Evolutionary conservation across 179 eudicot genomes (phyloP).

Genomic region (Beta lomatogona): DNA sequence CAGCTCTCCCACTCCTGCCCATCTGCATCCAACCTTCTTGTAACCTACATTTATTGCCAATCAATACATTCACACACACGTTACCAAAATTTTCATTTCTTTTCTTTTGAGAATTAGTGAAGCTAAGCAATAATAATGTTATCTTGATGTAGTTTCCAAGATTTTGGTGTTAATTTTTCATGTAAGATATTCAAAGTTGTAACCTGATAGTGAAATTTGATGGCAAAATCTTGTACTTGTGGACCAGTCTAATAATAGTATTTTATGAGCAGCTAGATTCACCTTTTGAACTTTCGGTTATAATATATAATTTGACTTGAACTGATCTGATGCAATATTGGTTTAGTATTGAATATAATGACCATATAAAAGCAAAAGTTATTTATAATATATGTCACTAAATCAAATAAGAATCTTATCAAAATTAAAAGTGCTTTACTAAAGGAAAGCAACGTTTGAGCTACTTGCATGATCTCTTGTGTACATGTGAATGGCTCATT

Average conservation of each 20-base stretch:
- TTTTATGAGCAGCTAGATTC: too few relatives aligned
- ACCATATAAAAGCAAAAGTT: not conserved
- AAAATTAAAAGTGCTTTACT: slow-evolving; percentile 7
- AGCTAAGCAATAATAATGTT: too few relatives aligned
- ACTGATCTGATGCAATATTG: not conserved
- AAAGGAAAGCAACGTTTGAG: slow-evolving; percentile 26
- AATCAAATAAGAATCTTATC: slow-evolving; percentile 20
- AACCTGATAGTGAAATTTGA: not conserved
- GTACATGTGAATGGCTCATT: slow-evolving; percentile 15
- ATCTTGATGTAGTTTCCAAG: not conserved
- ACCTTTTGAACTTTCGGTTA: not conserved
- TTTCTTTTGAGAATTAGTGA: too few relatives aligned
- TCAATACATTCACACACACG: not conserved
- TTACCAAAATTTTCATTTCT: not conserved
- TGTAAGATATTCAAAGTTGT: too few relatives aligned
- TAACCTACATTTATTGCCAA: slow-evolving; percentile 49
- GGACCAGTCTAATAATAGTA: too few relatives aligned
- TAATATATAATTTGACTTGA: too few relatives aligned
- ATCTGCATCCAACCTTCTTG: slow-evolving; percentile 61
- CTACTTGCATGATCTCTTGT: slow-evolving; percentile 17
- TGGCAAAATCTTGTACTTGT: not conserved
- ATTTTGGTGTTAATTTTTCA: not conserved
- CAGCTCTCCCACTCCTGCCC: slow-evolving; percentile 65
- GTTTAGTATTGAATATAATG: not conserved
- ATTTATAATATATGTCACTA: slow-evolving; percentile 2